Evolutionary conservation across 164 flowering plant genomes (phyloP), one percentile per base, ranked within the genome.

Genomic region (Euptelea pleiosperma): DNA sequence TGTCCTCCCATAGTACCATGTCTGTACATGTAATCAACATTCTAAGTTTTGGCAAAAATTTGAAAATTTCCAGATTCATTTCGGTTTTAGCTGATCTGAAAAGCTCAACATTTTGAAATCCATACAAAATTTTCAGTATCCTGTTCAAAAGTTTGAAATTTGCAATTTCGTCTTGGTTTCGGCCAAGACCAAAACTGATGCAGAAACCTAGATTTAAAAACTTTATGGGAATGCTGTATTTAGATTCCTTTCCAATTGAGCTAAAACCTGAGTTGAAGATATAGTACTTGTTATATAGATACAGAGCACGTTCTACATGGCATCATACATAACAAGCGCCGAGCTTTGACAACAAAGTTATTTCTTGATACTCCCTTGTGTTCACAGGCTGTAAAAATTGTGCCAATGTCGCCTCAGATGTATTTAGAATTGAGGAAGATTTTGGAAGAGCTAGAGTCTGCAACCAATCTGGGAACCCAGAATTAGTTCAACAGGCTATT

Each of bases 361-460:
- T 30, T 25, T 5, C 19, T 7, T 52, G 49, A 52, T 52, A 11
- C 10, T 16, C 15, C 4, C n/a, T 33, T 33, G 18, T 63, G 42
- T 52, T 45, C 0, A 9, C 78, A 92, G 98, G 98, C 35, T 89
- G 98, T 71, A 93, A 87, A 67, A 93, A 93, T 60, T 93, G 98
- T 67, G 87, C 96, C 41, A 87, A 83, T 76, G 74, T 93, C 45
- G 79, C 82, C 31, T 51, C 84, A 0, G 74, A 77, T 63, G 94
- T 87, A 8, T 93, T 93, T 63, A 52, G 64, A 45, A 93, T 93
- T 37, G 98, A 93, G 71, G 98, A 93, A 63, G 98, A 93, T 55
- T 87, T 82, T 66, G 97, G 98, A 72, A 79, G 98, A 75, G 98
- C 97, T 42, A 79, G 98, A 75, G 98, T 71, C n/a, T 73, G 69